These are phyloP conservation scores for Yamadazyma ubonensis DNA, from an alignment of 805 yeast genomes.

Conservation along the genomic window DNA sequence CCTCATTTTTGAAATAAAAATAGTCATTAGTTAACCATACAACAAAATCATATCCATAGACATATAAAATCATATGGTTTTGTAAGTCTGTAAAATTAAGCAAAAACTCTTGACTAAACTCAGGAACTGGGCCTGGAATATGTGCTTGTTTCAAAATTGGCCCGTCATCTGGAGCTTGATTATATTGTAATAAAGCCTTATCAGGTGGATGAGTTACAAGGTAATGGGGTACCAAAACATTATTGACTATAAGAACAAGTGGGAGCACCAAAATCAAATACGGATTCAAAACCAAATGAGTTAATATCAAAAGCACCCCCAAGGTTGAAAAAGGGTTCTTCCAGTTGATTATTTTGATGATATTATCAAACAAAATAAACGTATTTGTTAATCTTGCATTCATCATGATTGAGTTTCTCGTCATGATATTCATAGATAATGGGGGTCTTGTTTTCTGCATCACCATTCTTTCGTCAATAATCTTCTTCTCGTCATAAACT, in stretches of 20 bases:
- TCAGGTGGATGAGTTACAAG: constrained; percentile 64
- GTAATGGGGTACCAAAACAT: constrained; percentile 69
- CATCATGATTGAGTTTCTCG: constrained; percentile 61
- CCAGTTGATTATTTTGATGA: constrained; percentile 63
- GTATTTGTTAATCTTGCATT: constrained; percentile 62
- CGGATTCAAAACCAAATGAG: constrained; percentile 63
- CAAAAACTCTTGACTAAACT: constrained; percentile 73
- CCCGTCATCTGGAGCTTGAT: constrained; percentile 47
- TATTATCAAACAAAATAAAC: constrained; percentile 58
- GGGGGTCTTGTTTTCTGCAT: constrained; percentile 66
- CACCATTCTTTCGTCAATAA: constrained; percentile 53
- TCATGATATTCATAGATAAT: constrained; percentile 66
- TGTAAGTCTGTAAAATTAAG: constrained; percentile 81
- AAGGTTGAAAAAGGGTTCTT: constrained; percentile 58
- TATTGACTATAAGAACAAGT: constrained; percentile 49
- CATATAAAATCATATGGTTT: constrained; percentile 70
- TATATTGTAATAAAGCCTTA: constrained; percentile 21
- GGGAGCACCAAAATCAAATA: constrained; percentile 54
- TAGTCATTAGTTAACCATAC: constrained; percentile 50
- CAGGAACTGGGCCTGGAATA: constrained; percentile 71
- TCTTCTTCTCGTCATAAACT: constrained; percentile 48
- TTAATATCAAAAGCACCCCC: constrained; percentile 48
- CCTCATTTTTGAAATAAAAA: constrained; percentile 64
- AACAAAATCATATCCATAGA: constrained; percentile 57
- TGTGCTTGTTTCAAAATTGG: constrained; percentile 44